Evolutionary conservation across 169 alveolate species (phyloP), one percentile per base, ranked within the genome.

Genomic region (Cryptosporidium viatorum): DNA sequence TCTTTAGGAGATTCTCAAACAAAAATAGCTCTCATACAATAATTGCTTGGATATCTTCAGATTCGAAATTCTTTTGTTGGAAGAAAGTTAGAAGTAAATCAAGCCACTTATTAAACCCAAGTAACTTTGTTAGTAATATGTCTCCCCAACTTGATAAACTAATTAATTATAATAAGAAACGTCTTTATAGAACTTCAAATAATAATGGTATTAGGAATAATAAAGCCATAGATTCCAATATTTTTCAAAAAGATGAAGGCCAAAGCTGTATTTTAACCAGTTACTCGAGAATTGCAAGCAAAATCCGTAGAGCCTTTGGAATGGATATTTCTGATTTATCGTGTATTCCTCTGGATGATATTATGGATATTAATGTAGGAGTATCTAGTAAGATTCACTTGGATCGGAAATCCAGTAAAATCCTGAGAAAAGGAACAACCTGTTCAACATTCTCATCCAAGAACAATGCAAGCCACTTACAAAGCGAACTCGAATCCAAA

Each of bases 31-130:
- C 89, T 2, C 73, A 62, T 39, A 59, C 52, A 6, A 80, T 80
- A n/a, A 65, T 80, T 65, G 89, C 89, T n/a, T 80, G 89, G 89
- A 60, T 80, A 37, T 80, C 89, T 14, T 67, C 71, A 23, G 89
- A 80, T 29, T 37, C 73, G 7, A 80, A 31, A 18, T 67, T 80
- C 26, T 80, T 80, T 33, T 80, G 89, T 48, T 80, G 89, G 89
- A 80, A 80, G 50, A 59, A 52, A 10, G 75, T 80, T 23, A 33
- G 89, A 45, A 80, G 74, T 21, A 80, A 80, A 9, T 59, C 89
- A 10, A 59, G 55, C 26, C 65, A 43, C 21, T 10, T 80, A 10
- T 29, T 80, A 4, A 80, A 80, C 12, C 89, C 89, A 16, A 45
- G 75, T n/a, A 31, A 23, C 39, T 35, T 80, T 29, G 89, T 80